Conservation (phyloP, 495 filamentous ascomycete species). For the Barbatosphaeria neglecta region DNA sequence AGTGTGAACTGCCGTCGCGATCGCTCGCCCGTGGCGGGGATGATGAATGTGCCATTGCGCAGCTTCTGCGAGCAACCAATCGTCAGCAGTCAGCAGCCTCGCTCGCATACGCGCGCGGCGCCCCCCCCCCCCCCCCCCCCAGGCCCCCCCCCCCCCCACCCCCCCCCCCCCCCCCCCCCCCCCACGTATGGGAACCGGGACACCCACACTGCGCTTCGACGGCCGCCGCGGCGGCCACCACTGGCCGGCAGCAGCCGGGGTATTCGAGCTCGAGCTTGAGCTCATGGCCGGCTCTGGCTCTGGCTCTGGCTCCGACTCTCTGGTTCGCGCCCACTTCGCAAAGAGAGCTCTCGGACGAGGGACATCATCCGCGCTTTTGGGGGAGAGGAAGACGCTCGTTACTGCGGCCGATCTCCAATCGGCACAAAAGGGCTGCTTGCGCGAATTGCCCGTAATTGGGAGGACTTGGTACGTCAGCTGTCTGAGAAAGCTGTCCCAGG, state of each 20-base stretch:
- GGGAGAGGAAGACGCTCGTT: too few relatives aligned
- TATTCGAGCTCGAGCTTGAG: slow-evolving; percentile 14
- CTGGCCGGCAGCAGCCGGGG: slow-evolving; percentile 9
- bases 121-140: too few relatives aligned
- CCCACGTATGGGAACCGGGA: too few relatives aligned
- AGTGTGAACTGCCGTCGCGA: slow-evolving; percentile 46
- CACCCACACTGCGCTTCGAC: slow-evolving; percentile 25
- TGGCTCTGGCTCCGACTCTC: neutral
- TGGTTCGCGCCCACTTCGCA: neutral
- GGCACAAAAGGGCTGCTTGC: too few relatives aligned
- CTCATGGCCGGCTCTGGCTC: slow-evolving; percentile 12
- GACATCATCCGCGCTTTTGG: neutral
- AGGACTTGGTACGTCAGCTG: too few relatives aligned
- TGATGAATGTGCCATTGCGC: slow-evolving; percentile 49
- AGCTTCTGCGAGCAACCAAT: slow-evolving; percentile 29
- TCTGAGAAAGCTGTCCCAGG: too few relatives aligned
- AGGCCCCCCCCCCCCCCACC: too few relatives aligned
- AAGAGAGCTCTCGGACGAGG: neutral
- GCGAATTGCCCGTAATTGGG: too few relatives aligned
- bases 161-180: too few relatives aligned
- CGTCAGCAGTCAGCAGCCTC: neutral
- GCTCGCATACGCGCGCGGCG: too few relatives aligned
- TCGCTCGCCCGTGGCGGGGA: slow-evolving; percentile 50
- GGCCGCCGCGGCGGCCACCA: slow-evolving; percentile 21
- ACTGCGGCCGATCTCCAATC: too few relatives aligned